A percentile compares a stretch with the other conserved stretches of the same genome.
These are phyloP conservation scores for Cutaneotrichosporon mucoides DNA, from an alignment of 1,284 basidiomycete species.

Conservation along the genomic window DNA sequence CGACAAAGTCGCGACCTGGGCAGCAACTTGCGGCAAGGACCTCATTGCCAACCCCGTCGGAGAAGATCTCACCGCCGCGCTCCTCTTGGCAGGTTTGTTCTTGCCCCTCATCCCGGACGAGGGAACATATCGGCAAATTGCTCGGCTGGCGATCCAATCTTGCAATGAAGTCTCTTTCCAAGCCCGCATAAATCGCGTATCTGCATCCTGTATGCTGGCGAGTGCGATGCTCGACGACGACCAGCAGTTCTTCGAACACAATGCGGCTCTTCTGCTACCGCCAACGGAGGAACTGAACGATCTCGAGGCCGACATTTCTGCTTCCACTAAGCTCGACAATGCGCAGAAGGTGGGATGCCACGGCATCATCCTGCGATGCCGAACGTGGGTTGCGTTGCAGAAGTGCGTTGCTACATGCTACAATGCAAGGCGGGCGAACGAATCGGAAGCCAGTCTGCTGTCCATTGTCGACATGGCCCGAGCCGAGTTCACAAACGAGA, in stretches of 20 bases:
- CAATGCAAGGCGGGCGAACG: background rate
- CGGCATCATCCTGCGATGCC: background rate
- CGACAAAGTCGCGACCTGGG: background rate
- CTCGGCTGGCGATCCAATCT: background rate
- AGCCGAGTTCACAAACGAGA: slow-evolving; percentile 1
- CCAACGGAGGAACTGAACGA: background rate
- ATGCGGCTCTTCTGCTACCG: background rate
- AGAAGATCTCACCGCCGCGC: background rate
- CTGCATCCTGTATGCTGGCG: too few relatives aligned
- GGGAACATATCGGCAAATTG: background rate
- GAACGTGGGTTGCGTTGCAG: background rate
- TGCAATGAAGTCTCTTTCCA: background rate
- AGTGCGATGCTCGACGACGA: too few relatives aligned
- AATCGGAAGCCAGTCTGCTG: background rate
- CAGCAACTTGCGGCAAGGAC: background rate
- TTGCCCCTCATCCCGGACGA: background rate
- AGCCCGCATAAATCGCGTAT: too few relatives aligned
- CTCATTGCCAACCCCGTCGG: background rate
- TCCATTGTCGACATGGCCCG: background rate
- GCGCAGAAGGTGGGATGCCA: background rate
- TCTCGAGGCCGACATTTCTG: background rate
- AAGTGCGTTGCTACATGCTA: background rate
- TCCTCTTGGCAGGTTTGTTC: background rate
- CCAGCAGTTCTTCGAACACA: background rate
- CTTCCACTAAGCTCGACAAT: slow-evolving; percentile 17